Evolutionary conservation across 1,284 basidiomycete genomes (phyloP), one percentile per base, ranked within the genome.

Genomic region (Leccinum glutinopallens): DNA sequence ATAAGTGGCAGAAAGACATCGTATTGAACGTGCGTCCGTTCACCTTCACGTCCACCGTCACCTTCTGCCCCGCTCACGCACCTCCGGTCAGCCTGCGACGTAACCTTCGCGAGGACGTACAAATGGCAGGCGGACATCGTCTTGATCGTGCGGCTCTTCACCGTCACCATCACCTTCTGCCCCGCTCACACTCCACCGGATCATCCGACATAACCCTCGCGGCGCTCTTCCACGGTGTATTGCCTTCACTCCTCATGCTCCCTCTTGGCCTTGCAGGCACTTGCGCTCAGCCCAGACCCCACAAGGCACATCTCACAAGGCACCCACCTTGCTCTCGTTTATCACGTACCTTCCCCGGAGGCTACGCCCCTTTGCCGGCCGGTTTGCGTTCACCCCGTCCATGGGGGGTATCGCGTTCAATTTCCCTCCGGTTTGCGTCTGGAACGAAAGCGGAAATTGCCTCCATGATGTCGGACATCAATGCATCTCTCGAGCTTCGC

Each of bases 191-290:
- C 25, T 4, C 25, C 25, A 0, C 25, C 25, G 25, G 25, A n/a
- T 25, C 25, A 25, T 25, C 1, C 25, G 25, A 25, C 25, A 4
- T 25, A 4, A 25, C 4, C 22, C 22, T 22, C 22, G 22, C 22
- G 22, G 15, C 22, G 17, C 22, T 4, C 57, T 58, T 58, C 57
- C 57, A 37, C 57, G 17, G 43, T 59, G 63, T 59, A 61, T 13
- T 61, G 60, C 59, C 69, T 63, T 56, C 69, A 65, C 68, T 70
- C 66, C 61, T 71, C 75, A 77, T 74, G 73, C 29, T n/a, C 66
- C 1, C 60, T 54, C 25, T 60, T 66, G 3, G 58, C 37, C 15
- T 41, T 65, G 32, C 74, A 66, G 51, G 70, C 75, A 33, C 69
- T 71, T 41, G 58, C 65, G 8, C 49, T 69, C 73, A 25, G 32